A percentile compares a stretch with the other conserved stretches of the same genome.
phyloP scores from a whole-genome alignment of 163 green algal genomes.

The Chlorella variabilis region DNA sequence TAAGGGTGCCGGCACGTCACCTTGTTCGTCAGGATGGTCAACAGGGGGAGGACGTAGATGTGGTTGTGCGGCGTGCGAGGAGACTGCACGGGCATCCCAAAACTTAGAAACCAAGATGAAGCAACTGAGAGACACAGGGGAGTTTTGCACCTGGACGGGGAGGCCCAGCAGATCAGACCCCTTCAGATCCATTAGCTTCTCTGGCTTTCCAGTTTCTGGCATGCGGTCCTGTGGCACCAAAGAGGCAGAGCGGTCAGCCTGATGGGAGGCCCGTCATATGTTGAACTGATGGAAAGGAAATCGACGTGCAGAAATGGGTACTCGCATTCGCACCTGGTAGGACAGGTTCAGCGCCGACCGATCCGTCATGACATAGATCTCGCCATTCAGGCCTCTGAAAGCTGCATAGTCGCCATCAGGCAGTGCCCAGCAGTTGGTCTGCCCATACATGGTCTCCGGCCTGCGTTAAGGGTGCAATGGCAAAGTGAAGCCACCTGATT shows the following conservation, averaged over 20 bases:
- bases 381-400: conserved; percentile 73
- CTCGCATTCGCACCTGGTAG: conserved; percentile 80
- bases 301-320: no score
- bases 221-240: conserved; percentile 17
- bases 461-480: neutral
- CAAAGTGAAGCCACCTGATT: neutral
- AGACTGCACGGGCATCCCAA: conserved; percentile 50
- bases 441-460: conserved; percentile 98
- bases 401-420: conserved; percentile 94
- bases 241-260: no score
- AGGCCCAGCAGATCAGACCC: conserved; percentile 95
- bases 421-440: conserved; percentile 99
- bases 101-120: neutral
- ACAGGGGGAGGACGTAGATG: conserved; percentile 96
- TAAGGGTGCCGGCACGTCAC: no score
- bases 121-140: no score
- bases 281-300: neutral
- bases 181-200: conserved; percentile 83
- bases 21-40: conserved; percentile 98
- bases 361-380: conserved; percentile 92
- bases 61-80: conserved; percentile 76
- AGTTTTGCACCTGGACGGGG: conserved; percentile 65
- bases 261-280: no score
- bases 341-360: conserved; percentile 90
- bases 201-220: conserved; percentile 64